phyloP scores from a whole-genome alignment of 441 rosid genomes.

The Jatropha podagrica region DNA sequence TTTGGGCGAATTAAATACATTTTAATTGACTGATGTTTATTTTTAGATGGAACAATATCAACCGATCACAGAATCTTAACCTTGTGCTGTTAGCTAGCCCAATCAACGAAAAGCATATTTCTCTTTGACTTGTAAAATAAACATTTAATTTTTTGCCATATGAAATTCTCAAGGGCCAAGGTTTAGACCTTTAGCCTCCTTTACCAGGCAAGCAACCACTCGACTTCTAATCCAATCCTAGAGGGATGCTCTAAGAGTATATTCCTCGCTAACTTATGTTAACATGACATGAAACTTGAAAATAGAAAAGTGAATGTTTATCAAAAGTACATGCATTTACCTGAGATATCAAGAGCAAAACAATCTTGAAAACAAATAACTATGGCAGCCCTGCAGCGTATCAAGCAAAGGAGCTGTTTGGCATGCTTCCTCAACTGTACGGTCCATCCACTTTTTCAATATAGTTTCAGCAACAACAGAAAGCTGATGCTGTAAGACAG shows the following conservation, averaged over 20 bases:
- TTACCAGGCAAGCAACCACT: too few relatives aligned
- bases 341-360: constrained; percentile 59
- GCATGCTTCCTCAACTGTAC: constrained; percentile 67
- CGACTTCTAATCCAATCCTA: too few relatives aligned
- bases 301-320: not conserved
- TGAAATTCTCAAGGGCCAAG: too few relatives aligned
- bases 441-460: constrained; percentile 57
- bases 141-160: too few relatives aligned
- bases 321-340: not conserved
- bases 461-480: constrained; percentile 58
- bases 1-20: not conserved
- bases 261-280: too few relatives aligned
- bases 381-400: constrained; percentile 72
- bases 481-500: constrained; percentile 74
- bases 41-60: not conserved
- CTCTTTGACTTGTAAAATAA: not conserved
- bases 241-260: too few relatives aligned
- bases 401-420: constrained; percentile 82
- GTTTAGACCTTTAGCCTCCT: too few relatives aligned
- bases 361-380: constrained; percentile 79
- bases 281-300: not conserved
- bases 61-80: not conserved
- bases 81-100: not conserved
- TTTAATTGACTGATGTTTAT: not conserved
- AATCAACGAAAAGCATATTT: not conserved